Percentiles rank a stretch among this genome's conserved stretches.
Evolutionary conservation across 345 rosid genomes (phyloP).

Genomic region (Acer saccharum): DNA sequence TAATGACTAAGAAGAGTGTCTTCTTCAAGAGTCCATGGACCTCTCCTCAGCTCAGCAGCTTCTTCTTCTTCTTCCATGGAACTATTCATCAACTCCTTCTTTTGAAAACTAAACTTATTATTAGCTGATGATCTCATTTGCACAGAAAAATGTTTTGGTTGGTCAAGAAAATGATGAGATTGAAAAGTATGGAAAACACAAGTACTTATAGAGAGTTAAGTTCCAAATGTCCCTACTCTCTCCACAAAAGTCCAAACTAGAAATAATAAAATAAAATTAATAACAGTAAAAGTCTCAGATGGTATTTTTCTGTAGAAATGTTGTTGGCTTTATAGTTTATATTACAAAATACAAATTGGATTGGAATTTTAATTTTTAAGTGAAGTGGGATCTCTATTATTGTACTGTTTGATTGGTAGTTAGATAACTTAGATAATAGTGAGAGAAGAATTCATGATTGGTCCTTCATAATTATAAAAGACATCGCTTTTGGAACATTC

Average conservation of each 20-base stretch:
- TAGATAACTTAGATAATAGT: neutral
- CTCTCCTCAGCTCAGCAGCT: conserved; percentile 64
- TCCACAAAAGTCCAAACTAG: neutral
- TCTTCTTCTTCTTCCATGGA: conserved; percentile 41
- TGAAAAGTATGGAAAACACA: neutral
- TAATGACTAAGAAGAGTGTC: conserved; percentile 68
- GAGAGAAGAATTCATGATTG: neutral
- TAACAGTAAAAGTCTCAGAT: neutral
- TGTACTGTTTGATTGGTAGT: neutral
- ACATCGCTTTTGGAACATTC: conserved; percentile 42
- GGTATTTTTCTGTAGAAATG: conserved; percentile 16
- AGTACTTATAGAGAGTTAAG: conserved; percentile 14
- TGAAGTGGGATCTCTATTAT: neutral
- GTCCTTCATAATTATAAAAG: conserved; percentile 13
- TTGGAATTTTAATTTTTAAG: conserved; percentile 20
- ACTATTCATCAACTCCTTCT: conserved; percentile 23
- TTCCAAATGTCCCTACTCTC: neutral
- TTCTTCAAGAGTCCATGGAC: conserved; percentile 91
- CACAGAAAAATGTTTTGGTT: neutral
- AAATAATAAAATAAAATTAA: neutral
- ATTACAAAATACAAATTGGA: conserved; percentile 8
- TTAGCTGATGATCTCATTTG: conserved; percentile 8
- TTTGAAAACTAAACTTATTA: conserved; percentile 19
- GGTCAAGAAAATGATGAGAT: neutral
- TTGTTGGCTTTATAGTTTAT: conserved; percentile 36